These are phyloP conservation scores for Marasmius fiardii DNA, from an alignment of 1,284 basidiomycete genomes.

Conservation along the genomic window DNA sequence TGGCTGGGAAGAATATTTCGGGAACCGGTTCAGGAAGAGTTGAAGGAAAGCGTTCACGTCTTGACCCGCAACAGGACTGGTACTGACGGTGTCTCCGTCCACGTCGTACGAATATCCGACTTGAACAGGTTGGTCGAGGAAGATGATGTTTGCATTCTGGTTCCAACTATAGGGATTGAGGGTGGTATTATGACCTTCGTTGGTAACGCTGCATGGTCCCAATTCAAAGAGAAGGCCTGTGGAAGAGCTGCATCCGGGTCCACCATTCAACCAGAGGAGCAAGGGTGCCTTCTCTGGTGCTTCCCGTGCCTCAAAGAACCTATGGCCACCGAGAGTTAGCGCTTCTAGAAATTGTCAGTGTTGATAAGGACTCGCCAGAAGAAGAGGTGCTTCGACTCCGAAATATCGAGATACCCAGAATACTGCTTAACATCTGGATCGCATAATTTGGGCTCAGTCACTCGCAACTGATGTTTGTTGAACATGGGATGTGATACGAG, in stretches of 20 bases:
- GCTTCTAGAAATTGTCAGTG: no score
- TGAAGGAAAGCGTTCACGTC: slow-evolving; percentile 34
- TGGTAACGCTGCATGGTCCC: slow-evolving; percentile 25
- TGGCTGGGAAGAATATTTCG: slow-evolving; percentile 23
- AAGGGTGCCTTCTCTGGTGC: slow-evolving; percentile 54
- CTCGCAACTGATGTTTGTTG: slow-evolving; percentile 64
- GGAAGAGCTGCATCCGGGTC: slow-evolving; percentile 14
- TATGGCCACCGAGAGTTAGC: background rate
- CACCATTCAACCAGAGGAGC: slow-evolving; percentile 54
- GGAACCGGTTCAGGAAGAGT: slow-evolving; percentile 29
- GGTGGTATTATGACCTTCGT: slow-evolving; percentile 32
- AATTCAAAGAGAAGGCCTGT: background rate
- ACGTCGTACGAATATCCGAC: slow-evolving; percentile 71
- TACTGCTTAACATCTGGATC: slow-evolving; percentile 83
- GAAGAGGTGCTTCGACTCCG: slow-evolving; percentile 83
- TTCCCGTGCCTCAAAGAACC: slow-evolving; percentile 63
- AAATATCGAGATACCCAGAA: slow-evolving; percentile 88
- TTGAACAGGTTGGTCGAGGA: slow-evolving; percentile 67
- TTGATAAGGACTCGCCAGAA: slow-evolving; percentile 58
- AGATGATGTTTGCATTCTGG: slow-evolving; percentile 60
- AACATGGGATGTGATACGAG: slow-evolving; percentile 73
- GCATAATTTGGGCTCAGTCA: slow-evolving; percentile 75
- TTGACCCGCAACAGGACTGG: slow-evolving; percentile 24
- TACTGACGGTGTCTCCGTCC: slow-evolving; percentile 23
- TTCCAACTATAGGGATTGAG: slow-evolving; percentile 65